Evolutionary conservation across 371 early-diverging fungal genomes (phyloP).

Genomic region (Caulochytrium protostelioides): DNA sequence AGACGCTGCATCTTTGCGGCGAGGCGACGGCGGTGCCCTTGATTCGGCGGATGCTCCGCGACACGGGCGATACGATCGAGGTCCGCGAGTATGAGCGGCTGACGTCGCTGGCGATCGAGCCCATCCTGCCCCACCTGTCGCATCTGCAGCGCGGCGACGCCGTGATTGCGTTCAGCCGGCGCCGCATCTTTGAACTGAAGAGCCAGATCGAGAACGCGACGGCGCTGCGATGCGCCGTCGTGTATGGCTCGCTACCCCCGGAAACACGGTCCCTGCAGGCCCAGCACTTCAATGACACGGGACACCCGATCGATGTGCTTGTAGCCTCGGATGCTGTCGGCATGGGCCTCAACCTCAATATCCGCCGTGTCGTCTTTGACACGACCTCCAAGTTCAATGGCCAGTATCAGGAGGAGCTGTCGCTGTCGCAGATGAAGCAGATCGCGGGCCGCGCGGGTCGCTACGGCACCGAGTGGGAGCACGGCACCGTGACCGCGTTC

Average conservation of each 20-base stretch:
- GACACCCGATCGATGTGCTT: constrained; percentile 55
- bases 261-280: constrained; percentile 81
- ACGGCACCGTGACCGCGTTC: constrained; percentile 15
- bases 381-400: constrained; percentile 61
- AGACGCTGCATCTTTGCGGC: constrained; percentile 81
- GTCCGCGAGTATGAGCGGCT: constrained; percentile 60
- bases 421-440: constrained; percentile 63
- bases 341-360: constrained; percentile 87
- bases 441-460: constrained; percentile 92
- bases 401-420: constrained; percentile 17
- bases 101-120: constrained; percentile 36
- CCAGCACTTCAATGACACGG: constrained; percentile 61
- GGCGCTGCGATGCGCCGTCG: constrained; percentile 61
- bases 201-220: constrained; percentile 49
- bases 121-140: constrained; percentile 30
- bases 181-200: constrained; percentile 52
- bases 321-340: constrained; percentile 93
- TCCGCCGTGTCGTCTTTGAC: constrained; percentile 65
- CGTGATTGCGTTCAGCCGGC: constrained; percentile 67
- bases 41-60: constrained; percentile 44
- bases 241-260: constrained; percentile 81
- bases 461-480: constrained; percentile 25
- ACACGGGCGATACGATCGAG: constrained; percentile 51
- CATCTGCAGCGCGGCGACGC: constrained; percentile 61
- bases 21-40: constrained; percentile 68